phyloP scores from a whole-genome alignment of 2,329 filamentous ascomycete species.

The Orbilia brochopaga region DNA sequence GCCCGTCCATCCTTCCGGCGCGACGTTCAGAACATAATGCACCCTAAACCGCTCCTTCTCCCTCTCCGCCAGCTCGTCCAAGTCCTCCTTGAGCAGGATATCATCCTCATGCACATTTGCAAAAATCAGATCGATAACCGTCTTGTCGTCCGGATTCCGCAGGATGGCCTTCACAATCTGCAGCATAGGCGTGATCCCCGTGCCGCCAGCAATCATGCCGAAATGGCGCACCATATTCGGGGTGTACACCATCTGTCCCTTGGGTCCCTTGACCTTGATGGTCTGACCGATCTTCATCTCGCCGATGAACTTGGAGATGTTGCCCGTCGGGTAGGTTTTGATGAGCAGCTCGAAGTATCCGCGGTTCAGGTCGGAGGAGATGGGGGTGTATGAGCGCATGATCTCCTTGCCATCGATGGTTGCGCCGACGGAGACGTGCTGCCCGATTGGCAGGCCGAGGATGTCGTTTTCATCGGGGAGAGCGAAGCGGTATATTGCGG shows the following conservation, averaged over 20 bases:
- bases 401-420: constrained; percentile 84
- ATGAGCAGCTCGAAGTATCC: constrained; percentile 96
- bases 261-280: constrained; percentile 90
- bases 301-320: constrained; percentile 93
- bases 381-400: constrained; percentile 88
- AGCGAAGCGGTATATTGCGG: constrained; percentile 95
- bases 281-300: constrained; percentile 80
- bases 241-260: constrained; percentile 96
- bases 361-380: constrained; percentile 78
- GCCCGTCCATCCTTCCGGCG: constrained; percentile 87
- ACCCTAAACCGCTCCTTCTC: constrained; percentile 77
- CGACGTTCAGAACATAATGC: constrained; percentile 96
- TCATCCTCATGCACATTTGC: constrained; percentile 94
- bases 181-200: constrained; percentile 97
- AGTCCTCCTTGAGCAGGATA: constrained; percentile 89
- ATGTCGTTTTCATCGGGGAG: constrained; percentile 79
- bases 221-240: constrained; percentile 97
- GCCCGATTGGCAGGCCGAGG: constrained; percentile 94
- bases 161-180: constrained; percentile 92
- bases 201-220: constrained; percentile 97
- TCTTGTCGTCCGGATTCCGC: constrained; percentile 80
- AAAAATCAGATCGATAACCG: constrained; percentile 92
- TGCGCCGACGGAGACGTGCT: constrained; percentile 96
- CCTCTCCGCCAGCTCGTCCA: constrained; percentile 77
- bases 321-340: constrained; percentile 96